Conservation (phyloP, 129 eudicot species). For the Dittrichia graveolens region DNA sequence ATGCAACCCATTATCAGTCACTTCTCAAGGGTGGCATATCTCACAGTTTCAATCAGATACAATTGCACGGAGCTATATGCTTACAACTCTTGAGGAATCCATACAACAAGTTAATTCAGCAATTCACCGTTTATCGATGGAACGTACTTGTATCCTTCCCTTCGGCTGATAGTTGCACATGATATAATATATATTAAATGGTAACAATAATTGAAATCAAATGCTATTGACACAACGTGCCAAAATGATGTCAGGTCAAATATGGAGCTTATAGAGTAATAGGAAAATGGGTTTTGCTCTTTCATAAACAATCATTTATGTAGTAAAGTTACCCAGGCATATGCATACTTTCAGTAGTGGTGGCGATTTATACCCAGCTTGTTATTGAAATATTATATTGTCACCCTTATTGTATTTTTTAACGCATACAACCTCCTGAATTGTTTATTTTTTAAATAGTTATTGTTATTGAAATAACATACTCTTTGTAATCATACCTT, state of each 20-base stretch:
- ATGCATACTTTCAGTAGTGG: too few relatives aligned
- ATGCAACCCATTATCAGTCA: slow-evolving; percentile 80
- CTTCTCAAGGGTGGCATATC: slow-evolving; percentile 87
- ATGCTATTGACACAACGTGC: not conserved
- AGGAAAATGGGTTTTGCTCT: too few relatives aligned
- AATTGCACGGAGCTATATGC: slow-evolving; percentile 86
- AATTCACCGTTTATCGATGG: slow-evolving; percentile 63
- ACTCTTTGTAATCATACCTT: too few relatives aligned
- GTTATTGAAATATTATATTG: too few relatives aligned
- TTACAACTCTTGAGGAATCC: slow-evolving; percentile 93
- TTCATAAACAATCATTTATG: too few relatives aligned
- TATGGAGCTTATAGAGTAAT: not conserved
- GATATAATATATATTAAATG: not conserved
- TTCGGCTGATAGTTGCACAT: slow-evolving; percentile 15
- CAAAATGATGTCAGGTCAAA: not conserved
- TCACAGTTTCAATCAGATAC: slow-evolving; percentile 84
- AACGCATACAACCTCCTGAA: too few relatives aligned
- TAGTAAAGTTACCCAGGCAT: too few relatives aligned
- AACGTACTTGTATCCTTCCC: slow-evolving; percentile 90
- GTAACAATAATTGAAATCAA: not conserved
- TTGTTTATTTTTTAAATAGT: too few relatives aligned
- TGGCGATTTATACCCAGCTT: too few relatives aligned
- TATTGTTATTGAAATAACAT: too few relatives aligned
- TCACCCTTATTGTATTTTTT: too few relatives aligned
- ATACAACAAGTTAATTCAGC: slow-evolving; percentile 89